Evolutionary conservation across 2,329 filamentous ascomycete genomes (phyloP).

Genomic region (Trichoderma aggressivum): DNA sequence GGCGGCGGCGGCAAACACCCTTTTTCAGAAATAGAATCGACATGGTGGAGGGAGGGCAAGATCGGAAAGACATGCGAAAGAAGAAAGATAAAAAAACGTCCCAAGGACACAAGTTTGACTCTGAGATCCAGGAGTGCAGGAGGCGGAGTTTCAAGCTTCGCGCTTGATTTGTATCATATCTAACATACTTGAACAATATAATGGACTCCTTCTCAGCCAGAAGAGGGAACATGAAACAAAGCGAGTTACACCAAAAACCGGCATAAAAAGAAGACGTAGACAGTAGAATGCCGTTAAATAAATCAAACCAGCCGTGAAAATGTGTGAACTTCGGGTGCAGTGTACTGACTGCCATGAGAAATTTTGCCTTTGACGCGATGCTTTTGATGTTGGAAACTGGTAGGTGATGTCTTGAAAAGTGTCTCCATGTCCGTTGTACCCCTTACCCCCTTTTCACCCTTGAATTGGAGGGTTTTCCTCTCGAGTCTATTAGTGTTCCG

Average conservation of each 20-base stretch:
- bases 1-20: not conserved
- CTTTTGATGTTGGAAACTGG: not conserved
- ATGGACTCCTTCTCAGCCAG: not conserved
- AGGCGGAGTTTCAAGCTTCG: not conserved
- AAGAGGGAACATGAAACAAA: conserved; percentile 1
- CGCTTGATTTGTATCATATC: conserved; percentile 14
- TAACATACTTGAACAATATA: not conserved
- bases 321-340: not conserved
- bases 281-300: not conserved
- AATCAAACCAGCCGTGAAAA: not conserved
- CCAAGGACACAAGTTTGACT: not conserved
- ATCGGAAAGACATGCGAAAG: not conserved
- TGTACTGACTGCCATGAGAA: not conserved
- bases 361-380: not conserved
- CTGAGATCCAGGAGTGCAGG: not conserved
- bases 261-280: not conserved
- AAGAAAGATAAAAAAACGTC: not conserved
- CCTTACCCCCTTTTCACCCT: not conserved
- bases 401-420: not conserved
- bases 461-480: not conserved
- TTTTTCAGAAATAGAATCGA: not conserved
- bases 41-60: not conserved
- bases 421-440: not conserved
- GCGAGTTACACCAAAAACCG: not conserved
- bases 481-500: not conserved